Evolutionary conservation across 2,329 filamentous ascomycete species (phyloP), one percentile per base, ranked within the genome.

Genomic region (Alternaria viburni): DNA sequence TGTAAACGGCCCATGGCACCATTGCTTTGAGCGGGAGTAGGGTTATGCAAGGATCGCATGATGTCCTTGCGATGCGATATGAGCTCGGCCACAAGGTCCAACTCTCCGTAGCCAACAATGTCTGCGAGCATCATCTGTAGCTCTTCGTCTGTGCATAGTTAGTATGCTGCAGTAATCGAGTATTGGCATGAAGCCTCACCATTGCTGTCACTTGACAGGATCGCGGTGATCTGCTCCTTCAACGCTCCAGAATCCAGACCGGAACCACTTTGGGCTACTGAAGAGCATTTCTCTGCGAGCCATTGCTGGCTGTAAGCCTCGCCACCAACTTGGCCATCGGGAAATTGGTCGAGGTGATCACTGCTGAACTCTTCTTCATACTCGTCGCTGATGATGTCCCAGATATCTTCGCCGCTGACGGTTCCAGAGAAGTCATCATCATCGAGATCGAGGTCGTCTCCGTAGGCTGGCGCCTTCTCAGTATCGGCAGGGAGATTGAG

Each of bases 31-130:
- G 75, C 77, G 52, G 75, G 49, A 23, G 61, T 58, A 8, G 66
- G 65, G 51, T 70, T 75, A 64, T 70, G 72, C 25, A 76, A 57
- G 6, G 78, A 73, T 19, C 73, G 71, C 6, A 57, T 79, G 47
- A 98, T 88, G 49, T 92, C 87, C 55, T 86, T 83, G 56, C 93
- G 88, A 77, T 95, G 89, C 3, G 89, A 86, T 56, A 98, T 90
- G n/a, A 98, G 83, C 66, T 97, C 93, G 66, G 94, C 94, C 57
- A 98, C 91, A 72, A 99, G 90, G 69, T 99, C 95, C 17, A 99
- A 84, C 74, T 98, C 93, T 71, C 96, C 93, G 73, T 95, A 98
- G 0, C 96, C 96, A 64, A 99, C 85, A 46, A 97, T 88, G 72
- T 99, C 96, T 0, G 92, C 93, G 36, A 99, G 85, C 44, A 90